phyloP scores from a whole-genome alignment of 2,329 filamentous ascomycete genomes.

The Chrysoporthe austroafricana region DNA sequence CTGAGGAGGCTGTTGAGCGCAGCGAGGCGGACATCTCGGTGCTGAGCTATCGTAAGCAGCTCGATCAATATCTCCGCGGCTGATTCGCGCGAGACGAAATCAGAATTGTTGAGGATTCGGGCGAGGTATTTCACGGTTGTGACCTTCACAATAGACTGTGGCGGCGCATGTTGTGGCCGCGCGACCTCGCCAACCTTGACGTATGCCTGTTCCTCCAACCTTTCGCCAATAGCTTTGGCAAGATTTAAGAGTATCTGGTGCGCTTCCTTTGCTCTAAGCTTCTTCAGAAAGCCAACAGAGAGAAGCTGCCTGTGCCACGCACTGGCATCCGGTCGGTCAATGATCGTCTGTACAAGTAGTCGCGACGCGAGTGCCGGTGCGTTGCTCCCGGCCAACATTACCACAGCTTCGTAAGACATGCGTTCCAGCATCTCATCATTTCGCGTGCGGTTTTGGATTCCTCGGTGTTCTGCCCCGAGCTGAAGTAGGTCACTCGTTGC shows the following conservation, averaged over 20 bases:
- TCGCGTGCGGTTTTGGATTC: background rate
- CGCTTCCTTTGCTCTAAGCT: slow-evolving; percentile 12
- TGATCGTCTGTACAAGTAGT: slow-evolving; percentile 20
- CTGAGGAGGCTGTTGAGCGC: slow-evolving; percentile 21
- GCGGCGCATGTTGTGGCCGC: slow-evolving; percentile 12
- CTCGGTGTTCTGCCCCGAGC: background rate
- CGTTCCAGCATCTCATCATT: slow-evolving; percentile 7
- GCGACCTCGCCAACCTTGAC: slow-evolving; percentile 21
- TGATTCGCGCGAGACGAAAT: slow-evolving; percentile 16
- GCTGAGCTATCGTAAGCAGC: slow-evolving; percentile 21
- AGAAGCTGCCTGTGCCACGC: slow-evolving; percentile 23
- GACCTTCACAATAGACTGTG: slow-evolving; percentile 20
- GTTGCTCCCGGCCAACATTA: slow-evolving; percentile 4
- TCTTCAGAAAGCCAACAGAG: slow-evolving; percentile 16
- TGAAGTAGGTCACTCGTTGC: slow-evolving; percentile 18
- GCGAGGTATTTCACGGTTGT: slow-evolving; percentile 26
- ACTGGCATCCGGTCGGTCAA: slow-evolving; percentile 23
- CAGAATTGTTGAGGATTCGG: slow-evolving; percentile 21
- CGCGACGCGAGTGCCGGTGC: slow-evolving; percentile 16
- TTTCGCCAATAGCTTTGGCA: slow-evolving; percentile 18
- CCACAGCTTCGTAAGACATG: slow-evolving; percentile 19
- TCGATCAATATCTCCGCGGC: slow-evolving; percentile 17
- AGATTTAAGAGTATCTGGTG: slow-evolving; percentile 12
- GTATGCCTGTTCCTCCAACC: slow-evolving; percentile 24
- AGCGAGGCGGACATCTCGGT: slow-evolving; percentile 21